Evolutionary conservation across 371 early-diverging fungal genomes (phyloP).

Genomic region (Apophysomyces trapeziformis): DNA sequence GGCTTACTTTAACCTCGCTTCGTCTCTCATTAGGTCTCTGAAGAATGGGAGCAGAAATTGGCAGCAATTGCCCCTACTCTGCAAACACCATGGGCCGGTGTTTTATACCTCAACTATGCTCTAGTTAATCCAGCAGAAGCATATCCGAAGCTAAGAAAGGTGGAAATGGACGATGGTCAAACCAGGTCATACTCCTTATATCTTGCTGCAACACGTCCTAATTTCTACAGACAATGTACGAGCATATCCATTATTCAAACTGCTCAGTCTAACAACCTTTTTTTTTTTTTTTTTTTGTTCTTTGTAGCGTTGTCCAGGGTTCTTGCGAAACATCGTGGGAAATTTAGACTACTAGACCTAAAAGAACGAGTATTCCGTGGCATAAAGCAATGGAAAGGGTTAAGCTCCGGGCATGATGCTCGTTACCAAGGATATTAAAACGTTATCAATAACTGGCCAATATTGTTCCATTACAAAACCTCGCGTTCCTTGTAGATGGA

Average conservation of each 20-base stretch:
- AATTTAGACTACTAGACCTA: neutral
- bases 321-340: neutral
- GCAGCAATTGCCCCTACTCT: conserved; percentile 33
- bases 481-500: too few relatives aligned
- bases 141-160: conserved; percentile 40
- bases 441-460: too few relatives aligned
- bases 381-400: neutral
- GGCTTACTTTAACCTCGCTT: neutral
- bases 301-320: neutral
- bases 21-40: conserved; percentile 23
- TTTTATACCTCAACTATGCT: conserved; percentile 61
- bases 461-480: too few relatives aligned
- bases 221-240: conserved; percentile 31
- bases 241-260: neutral
- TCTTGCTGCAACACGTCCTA: conserved; percentile 54
- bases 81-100: conserved; percentile 58
- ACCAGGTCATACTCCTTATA: conserved; percentile 63
- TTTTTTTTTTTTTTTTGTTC: neutral
- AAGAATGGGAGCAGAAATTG: conserved; percentile 61
- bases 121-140: conserved; percentile 48
- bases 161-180: conserved; percentile 63
- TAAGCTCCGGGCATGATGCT: conserved; percentile 19
- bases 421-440: conserved; percentile 24
- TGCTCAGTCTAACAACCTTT: too few relatives aligned
- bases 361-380: neutral